These are phyloP conservation scores for Pichia membranifaciens DNA, from an alignment of 805 yeast species.

Conservation along the genomic window DNA sequence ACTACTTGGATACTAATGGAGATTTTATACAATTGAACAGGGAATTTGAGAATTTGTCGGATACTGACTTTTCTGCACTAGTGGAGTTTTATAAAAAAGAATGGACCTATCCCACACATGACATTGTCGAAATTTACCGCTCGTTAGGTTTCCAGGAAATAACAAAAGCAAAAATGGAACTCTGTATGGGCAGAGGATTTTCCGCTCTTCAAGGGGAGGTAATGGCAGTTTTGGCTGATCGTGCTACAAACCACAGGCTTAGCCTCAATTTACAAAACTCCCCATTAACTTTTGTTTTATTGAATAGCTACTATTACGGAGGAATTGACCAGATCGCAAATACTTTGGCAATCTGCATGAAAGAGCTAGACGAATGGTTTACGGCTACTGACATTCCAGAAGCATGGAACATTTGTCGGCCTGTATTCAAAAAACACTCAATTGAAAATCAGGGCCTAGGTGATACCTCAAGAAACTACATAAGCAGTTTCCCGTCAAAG, in stretches of 20 bases:
- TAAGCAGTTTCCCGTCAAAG: neutral
- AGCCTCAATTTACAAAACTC: constrained; percentile 27
- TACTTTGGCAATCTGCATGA: constrained; percentile 36
- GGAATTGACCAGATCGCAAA: constrained; percentile 44
- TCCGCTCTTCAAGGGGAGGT: constrained; percentile 47
- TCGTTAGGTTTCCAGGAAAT: constrained; percentile 33
- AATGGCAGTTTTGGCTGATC: constrained; percentile 11
- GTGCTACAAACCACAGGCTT: constrained; percentile 8
- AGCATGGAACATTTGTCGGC: constrained; percentile 34
- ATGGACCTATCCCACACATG: constrained; percentile 42
- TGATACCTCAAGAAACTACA: neutral
- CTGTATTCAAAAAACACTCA: constrained; percentile 12
- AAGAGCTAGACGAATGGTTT: constrained; percentile 39
- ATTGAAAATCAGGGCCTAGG: neutral
- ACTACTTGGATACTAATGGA: constrained; percentile 55
- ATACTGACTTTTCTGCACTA: constrained; percentile 5
- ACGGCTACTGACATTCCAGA: constrained; percentile 16
- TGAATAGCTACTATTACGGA: constrained; percentile 47
- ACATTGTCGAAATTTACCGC: constrained; percentile 36
- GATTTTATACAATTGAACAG: constrained; percentile 47
- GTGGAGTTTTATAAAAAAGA: constrained; percentile 23
- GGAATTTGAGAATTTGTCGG: constrained; percentile 27
- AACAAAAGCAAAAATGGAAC: constrained; percentile 30
- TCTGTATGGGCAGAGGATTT: constrained; percentile 52
- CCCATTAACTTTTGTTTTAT: constrained; percentile 37